Conservation (phyloP, 108 stramenopile genomes). For the Aurantiochytrium sp. region DNA sequence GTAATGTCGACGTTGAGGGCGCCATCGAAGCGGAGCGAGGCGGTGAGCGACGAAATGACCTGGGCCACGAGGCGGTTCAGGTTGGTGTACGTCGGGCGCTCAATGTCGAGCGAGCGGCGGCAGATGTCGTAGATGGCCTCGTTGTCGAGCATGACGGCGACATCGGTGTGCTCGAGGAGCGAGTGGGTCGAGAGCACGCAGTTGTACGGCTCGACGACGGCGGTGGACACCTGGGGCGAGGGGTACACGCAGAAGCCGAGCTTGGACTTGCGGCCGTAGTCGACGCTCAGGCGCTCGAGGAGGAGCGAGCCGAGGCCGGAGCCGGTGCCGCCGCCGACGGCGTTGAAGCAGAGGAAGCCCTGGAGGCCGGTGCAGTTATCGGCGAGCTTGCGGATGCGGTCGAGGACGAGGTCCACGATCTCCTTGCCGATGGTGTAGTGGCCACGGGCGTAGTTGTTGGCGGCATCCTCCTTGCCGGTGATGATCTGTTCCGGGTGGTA, state of each 20-base stretch:
- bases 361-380: constrained; percentile 58
- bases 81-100: constrained; percentile 88
- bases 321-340: constrained; percentile 55
- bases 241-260: constrained; percentile 60
- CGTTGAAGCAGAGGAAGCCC: constrained; percentile 54
- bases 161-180: constrained; percentile 88
- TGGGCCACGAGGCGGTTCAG: constrained; percentile 87
- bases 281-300: constrained; percentile 46
- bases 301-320: constrained; percentile 53
- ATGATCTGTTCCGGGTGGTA: constrained; percentile 59
- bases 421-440: constrained; percentile 64
- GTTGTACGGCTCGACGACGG: constrained; percentile 95
- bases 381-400: constrained; percentile 55
- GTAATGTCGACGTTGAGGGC: constrained; percentile 89
- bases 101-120: constrained; percentile 83
- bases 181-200: constrained; percentile 88
- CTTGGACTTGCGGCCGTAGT: constrained; percentile 54
- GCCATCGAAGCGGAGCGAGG: constrained; percentile 89
- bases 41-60: constrained; percentile 82
- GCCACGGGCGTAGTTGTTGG: constrained; percentile 56
- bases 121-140: constrained; percentile 91
- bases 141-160: constrained; percentile 89
- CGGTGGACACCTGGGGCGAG: constrained; percentile 86
- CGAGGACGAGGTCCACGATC: constrained; percentile 54
- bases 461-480: constrained; percentile 56